Conservation (phyloP, 2,329 filamentous ascomycete genomes). For the Trichophyton simii region DNA sequence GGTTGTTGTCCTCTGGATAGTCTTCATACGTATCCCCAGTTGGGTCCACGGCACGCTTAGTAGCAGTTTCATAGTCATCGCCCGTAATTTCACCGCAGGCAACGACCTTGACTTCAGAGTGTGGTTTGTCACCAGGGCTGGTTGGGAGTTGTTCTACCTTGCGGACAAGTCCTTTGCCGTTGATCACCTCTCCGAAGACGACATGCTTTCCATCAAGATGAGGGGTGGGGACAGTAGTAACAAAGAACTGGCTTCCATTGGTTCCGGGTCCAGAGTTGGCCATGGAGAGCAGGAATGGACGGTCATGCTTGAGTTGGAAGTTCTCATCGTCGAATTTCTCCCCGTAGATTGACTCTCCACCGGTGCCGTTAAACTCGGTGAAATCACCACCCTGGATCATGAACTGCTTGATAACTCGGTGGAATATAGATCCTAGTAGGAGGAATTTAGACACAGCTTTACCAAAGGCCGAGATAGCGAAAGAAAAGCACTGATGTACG, state of each 20-base stretch:
- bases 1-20: slow-evolving; percentile 71
- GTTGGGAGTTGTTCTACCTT: slow-evolving; percentile 78
- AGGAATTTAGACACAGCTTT: neutral
- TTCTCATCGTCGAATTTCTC: slow-evolving; percentile 97
- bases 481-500: neutral
- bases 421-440: slow-evolving; percentile 64
- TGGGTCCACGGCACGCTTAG: slow-evolving; percentile 58
- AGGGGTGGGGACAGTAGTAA: slow-evolving; percentile 88
- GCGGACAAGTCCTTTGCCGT: slow-evolving; percentile 80
- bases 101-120: slow-evolving; percentile 57
- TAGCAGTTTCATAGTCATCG: slow-evolving; percentile 53
- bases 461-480: neutral
- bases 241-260: slow-evolving; percentile 96
- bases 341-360: slow-evolving; percentile 94
- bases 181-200: slow-evolving; percentile 88
- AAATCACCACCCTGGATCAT: slow-evolving; percentile 99
- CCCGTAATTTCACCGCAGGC: slow-evolving; percentile 79
- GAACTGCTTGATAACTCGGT: slow-evolving; percentile 95
- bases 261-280: slow-evolving; percentile 91
- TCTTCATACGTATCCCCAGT: slow-evolving; percentile 91
- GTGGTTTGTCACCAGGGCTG: slow-evolving; percentile 63
- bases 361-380: slow-evolving; percentile 84
- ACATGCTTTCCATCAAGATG: slow-evolving; percentile 96
- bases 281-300: slow-evolving; percentile 91
- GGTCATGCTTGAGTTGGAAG: slow-evolving; percentile 81